Base-by-base conservation (phyloP, 2,329 filamentous ascomycete genomes). In the Leptodontidium sp. region DNA sequence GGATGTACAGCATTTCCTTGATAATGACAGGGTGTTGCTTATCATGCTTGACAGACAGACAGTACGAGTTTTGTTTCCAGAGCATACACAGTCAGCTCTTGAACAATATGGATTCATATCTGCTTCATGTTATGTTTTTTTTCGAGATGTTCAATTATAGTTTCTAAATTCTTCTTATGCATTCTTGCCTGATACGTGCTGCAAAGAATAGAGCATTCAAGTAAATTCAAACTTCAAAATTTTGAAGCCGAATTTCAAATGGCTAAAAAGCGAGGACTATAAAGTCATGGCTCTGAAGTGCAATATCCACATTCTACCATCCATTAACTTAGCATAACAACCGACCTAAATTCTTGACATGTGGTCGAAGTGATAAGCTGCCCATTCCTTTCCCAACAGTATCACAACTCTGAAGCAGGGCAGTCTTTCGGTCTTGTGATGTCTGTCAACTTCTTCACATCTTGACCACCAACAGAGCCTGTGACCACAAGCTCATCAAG, bases 391-490 rank as follows among this genome's bases (percentile, higher is more conserved):
- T 26, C 24, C 49, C 21, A 12, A 26, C 24, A 15, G 21, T 6
- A 26, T 52, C 49, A 52, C 49, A 52, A 29, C 24, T 52, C 49
- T 4, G 24, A 9, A 17, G 49, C 49, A 52, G 49, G 49, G 24
- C 49, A 52, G 49, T 52, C 49, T 29, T 29, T 52, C 15, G 49
- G 49, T 52, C 49, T 52, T 14, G 49, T 52, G 49, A 52, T 52
- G 11, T 29, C 49, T 14, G 21, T 14, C 8, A 52, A 29, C 49
- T 52, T 52, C 49, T 52, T 52, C 49, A 52, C 21, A 26, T 29
- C 8, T 14, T 14, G 24, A 32, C 49, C 49, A 52, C 24, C 49
- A 26, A 29, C 21, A 52, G 49, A 14, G 24, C 49, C 11, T 15
- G 49, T 52, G 24, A 52, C 49, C 11, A 14, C 49, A 2, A 52